Conservation (phyloP, 306 rosid species). For the Sophora flavescens region DNA sequence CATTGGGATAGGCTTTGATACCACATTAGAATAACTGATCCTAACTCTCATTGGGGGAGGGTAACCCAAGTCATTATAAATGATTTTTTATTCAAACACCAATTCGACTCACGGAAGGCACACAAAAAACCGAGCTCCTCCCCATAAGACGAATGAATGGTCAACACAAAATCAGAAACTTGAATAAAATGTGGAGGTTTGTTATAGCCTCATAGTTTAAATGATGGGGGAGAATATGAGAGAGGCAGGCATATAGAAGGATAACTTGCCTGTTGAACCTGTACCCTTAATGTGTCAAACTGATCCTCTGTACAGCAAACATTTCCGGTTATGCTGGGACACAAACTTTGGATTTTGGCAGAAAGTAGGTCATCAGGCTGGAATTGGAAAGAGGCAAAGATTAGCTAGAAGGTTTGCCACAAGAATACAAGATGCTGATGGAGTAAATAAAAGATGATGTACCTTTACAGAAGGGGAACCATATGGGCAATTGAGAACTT, state of each 20-base stretch:
- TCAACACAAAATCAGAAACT: not conserved
- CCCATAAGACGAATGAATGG: not conserved
- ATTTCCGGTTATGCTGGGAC: conserved; percentile 83
- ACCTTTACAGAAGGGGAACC: conserved; percentile 85
- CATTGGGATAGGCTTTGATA: too few relatives aligned
- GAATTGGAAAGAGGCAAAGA: conserved; percentile 30
- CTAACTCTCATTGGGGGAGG: too few relatives aligned
- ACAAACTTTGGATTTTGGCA: conserved; percentile 89
- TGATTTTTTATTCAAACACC: too few relatives aligned
- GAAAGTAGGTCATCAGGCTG: conserved; percentile 91
- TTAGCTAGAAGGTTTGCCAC: conserved; percentile 18
- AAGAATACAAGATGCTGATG: not conserved
- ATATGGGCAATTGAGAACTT: conserved; percentile 90
- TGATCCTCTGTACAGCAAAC: conserved; percentile 90
- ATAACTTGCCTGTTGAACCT: conserved; percentile 87
- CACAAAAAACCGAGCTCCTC: too few relatives aligned
- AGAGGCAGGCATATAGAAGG: conserved; percentile 14
- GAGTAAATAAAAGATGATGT: conserved; percentile 13
- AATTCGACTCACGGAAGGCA: too few relatives aligned
- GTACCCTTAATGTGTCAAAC: conserved; percentile 80
- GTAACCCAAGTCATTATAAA: too few relatives aligned
- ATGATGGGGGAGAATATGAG: not conserved
- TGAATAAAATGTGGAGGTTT: not conserved
- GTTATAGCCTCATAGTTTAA: not conserved
- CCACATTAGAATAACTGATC: too few relatives aligned